These are phyloP conservation scores for Luzula sylvatica DNA, from an alignment of 176 grass and related monocot genomes.

Conservation along the genomic window DNA sequence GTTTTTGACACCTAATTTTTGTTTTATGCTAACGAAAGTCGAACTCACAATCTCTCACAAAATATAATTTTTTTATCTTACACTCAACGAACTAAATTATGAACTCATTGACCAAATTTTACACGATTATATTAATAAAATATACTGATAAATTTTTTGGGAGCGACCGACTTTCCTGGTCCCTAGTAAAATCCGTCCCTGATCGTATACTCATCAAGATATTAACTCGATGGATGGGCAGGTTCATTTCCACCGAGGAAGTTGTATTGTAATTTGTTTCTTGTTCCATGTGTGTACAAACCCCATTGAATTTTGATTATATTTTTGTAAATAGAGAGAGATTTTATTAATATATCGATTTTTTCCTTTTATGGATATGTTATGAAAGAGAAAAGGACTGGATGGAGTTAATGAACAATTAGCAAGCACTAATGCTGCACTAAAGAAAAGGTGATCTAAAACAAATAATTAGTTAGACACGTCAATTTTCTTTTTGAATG, in stretches of 20 bases:
- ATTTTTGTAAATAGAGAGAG: neutral
- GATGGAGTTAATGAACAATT: too few species aligned
- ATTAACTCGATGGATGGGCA: too few species aligned
- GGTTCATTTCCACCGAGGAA: neutral
- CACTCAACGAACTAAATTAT: neutral
- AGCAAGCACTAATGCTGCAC: neutral
- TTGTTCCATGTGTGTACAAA: neutral
- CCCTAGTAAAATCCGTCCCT: neutral
- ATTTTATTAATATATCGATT: neutral
- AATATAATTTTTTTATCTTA: too few species aligned
- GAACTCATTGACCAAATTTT: too few species aligned
- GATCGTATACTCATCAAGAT: neutral
- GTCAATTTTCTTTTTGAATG: constrained; percentile 12
- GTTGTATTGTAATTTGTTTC: neutral
- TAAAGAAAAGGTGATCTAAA: neutral
- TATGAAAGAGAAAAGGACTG: neutral
- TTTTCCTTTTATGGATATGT: neutral
- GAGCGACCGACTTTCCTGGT: neutral
- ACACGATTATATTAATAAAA: neutral
- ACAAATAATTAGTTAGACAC: neutral
- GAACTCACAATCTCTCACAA: neutral
- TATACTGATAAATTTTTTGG: neutral
- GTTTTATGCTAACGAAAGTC: too few species aligned
- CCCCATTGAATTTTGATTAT: neutral
- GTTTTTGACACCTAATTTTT: too few species aligned